A percentile compares a stretch with the other conserved stretches of the same genome.
phyloP scores from a whole-genome alignment of 116 monocot species.

The Cymodocea nodosa region DNA sequence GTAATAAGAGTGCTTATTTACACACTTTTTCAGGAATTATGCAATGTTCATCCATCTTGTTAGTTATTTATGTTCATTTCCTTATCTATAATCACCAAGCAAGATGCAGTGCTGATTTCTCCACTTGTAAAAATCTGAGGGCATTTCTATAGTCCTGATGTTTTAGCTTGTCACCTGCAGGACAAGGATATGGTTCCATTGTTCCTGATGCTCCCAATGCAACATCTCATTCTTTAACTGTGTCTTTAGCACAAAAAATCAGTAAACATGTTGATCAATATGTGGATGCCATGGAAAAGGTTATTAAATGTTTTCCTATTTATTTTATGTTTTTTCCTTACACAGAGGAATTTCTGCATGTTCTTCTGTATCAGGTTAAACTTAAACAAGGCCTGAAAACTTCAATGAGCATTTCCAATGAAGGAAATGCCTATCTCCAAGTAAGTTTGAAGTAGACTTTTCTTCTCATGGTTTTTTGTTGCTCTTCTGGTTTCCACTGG shows the following conservation, averaged over 20 bases:
- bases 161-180: constrained; percentile 19
- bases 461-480: neutral
- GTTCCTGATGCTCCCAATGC: constrained; percentile 66
- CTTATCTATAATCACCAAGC: too few relatives aligned
- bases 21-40: too few relatives aligned
- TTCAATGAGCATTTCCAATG: constrained; percentile 95
- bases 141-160: neutral
- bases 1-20: too few relatives aligned
- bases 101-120: neutral
- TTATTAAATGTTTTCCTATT: constrained; percentile 6
- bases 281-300: constrained; percentile 96
- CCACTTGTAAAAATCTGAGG: neutral
- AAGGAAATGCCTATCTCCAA: constrained; percentile 91
- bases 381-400: constrained; percentile 83
- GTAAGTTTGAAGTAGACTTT: constrained; percentile 19
- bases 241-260: constrained; percentile 45
- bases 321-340: too few relatives aligned
- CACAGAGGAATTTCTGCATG: too few relatives aligned
- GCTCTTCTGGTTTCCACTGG: neutral
- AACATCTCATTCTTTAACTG: constrained; percentile 58
- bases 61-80: too few relatives aligned
- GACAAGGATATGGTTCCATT: constrained; percentile 69
- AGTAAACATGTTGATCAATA: constrained; percentile 61
- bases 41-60: too few relatives aligned
- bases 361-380: constrained; percentile 49